Conservation (phyloP, 441 rosid genomes). For the Bruguiera hainesii region DNA sequence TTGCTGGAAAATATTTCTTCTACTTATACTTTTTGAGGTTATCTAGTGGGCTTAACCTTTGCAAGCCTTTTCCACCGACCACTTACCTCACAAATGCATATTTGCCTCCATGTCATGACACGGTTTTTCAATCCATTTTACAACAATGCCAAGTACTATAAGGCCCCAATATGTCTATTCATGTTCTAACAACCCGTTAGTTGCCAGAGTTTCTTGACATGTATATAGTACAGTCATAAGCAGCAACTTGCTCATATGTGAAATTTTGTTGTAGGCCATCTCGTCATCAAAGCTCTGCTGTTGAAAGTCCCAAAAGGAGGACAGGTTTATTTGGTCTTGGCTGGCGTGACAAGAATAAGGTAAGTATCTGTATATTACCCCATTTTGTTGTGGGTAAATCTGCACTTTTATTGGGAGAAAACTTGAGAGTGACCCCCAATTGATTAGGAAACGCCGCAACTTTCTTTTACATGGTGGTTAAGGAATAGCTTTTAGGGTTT, state of each 20-base stretch:
- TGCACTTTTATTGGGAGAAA: not conserved
- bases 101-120: too few species aligned
- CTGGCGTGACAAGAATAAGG: conserved; percentile 82
- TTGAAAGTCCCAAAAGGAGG: conserved; percentile 51
- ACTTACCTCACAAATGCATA: not conserved
- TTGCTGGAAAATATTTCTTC: not conserved
- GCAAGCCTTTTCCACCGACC: not conserved
- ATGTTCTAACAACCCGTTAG: too few species aligned
- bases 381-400: not conserved
- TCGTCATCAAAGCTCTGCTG: conserved; percentile 27
- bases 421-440: not conserved
- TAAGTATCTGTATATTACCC: conserved; percentile 18
- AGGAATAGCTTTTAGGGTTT: too few species aligned
- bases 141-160: too few species aligned
- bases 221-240: too few species aligned
- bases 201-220: too few species aligned
- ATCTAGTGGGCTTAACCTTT: not conserved
- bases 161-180: too few species aligned
- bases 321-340: conserved; percentile 65
- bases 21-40: too few species aligned
- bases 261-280: conserved; percentile 32
- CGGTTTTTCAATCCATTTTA: too few species aligned
- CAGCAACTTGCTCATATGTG: not conserved
- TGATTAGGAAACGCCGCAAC: too few species aligned
- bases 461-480: too few species aligned